A percentile compares a stretch with the other conserved stretches of the same genome.
phyloP scores from a whole-genome alignment of 2,329 filamentous ascomycete genomes.

The Pseudocercospora cruenta region DNA sequence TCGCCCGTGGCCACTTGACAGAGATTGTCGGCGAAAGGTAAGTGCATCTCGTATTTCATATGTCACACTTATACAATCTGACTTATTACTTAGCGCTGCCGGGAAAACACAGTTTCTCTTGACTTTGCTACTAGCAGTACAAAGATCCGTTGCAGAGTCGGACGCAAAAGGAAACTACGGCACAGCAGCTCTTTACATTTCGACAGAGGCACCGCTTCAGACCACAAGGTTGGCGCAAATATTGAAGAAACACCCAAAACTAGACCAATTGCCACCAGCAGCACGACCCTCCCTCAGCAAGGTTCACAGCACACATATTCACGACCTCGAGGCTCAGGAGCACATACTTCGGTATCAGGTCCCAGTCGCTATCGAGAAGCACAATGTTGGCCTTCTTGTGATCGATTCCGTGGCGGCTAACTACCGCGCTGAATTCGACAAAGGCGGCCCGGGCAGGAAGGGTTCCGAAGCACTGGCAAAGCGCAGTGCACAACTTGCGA shows the following conservation, averaged over 20 bases:
- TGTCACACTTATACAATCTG: slow-evolving; percentile 8
- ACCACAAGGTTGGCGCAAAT: slow-evolving; percentile 83
- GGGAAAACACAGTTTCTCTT: slow-evolving; percentile 96
- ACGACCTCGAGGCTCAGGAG: slow-evolving; percentile 91
- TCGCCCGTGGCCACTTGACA: slow-evolving; percentile 79
- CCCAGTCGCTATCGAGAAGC: slow-evolving; percentile 76
- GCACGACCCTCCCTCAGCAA: slow-evolving; percentile 68
- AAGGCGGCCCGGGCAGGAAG: slow-evolving; percentile 37
- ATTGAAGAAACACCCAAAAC: slow-evolving; percentile 65
- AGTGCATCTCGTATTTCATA: slow-evolving; percentile 13
- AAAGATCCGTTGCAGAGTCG: slow-evolving; percentile 69
- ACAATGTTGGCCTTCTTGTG: slow-evolving; percentile 78
- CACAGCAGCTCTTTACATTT: slow-evolving; percentile 76
- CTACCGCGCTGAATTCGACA: slow-evolving; percentile 86
- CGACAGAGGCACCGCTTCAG: slow-evolving; percentile 83
- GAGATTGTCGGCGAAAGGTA: slow-evolving; percentile 91
- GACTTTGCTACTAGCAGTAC: slow-evolving; percentile 78
- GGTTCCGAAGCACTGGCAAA: slow-evolving; percentile 67
- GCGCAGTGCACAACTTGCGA: slow-evolving; percentile 75
- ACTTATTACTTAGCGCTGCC: slow-evolving; percentile 62
- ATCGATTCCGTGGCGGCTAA: slow-evolving; percentile 94
- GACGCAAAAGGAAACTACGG: neutral
- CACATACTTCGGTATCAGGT: slow-evolving; percentile 93
- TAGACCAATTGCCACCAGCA: slow-evolving; percentile 51
- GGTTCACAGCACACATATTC: slow-evolving; percentile 79